Evolutionary conservation across 169 alveolate genomes (phyloP), one percentile per base, ranked within the genome.

Genomic region (Plasmodium gaboni): DNA sequence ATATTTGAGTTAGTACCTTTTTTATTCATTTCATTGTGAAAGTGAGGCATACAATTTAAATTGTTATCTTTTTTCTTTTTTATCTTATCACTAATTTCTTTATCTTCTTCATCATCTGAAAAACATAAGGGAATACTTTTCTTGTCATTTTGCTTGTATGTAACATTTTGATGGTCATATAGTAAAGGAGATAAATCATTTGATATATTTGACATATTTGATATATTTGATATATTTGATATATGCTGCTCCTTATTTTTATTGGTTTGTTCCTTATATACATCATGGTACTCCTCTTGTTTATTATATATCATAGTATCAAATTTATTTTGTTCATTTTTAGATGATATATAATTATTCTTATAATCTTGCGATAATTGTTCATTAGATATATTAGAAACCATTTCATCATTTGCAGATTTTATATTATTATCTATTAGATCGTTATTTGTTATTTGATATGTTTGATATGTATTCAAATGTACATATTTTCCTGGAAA

Each of bases 21-120:
- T 38, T 38, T 6, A 38, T 5, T 38, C 0, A 38, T 38, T 38
- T 38, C 46, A 38, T 38, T 38, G 46, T 38, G 46, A 5, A 38
- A 38, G 9, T 38, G 0, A 38, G 10, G 5, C 9, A 38, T 38
- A 38, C 9, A 38, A 38, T 38, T 38, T 38, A 38, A 38, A 38
- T 38, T 38, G 46, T 5, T 38, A 38, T 38, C 46, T 38, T 38
- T 38, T 38, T 38, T 38, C 46, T 38, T 38, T 38, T 38, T 38
- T 38, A 38, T 38, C 9, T 38, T 38, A 38, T 38, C 46, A 38
- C 7, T 38, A 38, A 13, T 32, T 9, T n/a, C 13, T 32, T 78
- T 67, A 6, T 22, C 44, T 19, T 42, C 50, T n/a, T 78, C 89
- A 59, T 78, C 89, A 17, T 78, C 89, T n/a, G 89, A 50, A 44